Conservation (phyloP, 1,284 basidiomycete species). For the Sparassis latifolia region DNA sequence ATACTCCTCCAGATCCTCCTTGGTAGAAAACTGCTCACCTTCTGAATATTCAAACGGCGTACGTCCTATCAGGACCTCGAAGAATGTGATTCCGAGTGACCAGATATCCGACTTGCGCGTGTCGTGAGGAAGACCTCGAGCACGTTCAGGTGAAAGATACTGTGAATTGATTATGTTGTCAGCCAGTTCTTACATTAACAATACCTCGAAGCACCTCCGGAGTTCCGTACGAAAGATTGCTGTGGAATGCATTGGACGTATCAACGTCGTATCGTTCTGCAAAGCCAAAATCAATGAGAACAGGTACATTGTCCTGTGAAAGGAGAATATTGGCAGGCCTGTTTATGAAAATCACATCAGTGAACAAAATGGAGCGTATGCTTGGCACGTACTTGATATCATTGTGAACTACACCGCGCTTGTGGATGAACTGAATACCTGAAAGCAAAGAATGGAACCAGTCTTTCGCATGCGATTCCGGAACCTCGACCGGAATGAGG, state of each 20-base stretch:
- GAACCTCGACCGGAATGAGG: slow-evolving; percentile 78
- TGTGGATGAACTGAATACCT: slow-evolving; percentile 84
- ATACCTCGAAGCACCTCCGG: slow-evolving; percentile 58
- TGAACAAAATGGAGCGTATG: slow-evolving; percentile 1
- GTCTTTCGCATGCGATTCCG: slow-evolving; percentile 66
- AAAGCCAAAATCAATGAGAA: slow-evolving; percentile 90
- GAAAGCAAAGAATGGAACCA: slow-evolving; percentile 87
- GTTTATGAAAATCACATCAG: slow-evolving; percentile 2
- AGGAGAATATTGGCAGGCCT: slow-evolving; percentile 88
- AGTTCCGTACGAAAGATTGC: slow-evolving; percentile 82
- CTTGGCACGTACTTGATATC: slow-evolving; percentile 76
- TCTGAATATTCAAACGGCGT: slow-evolving; percentile 88
- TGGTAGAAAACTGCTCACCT: slow-evolving; percentile 76
- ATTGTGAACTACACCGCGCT: slow-evolving; percentile 85
- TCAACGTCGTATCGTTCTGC: slow-evolving; percentile 71
- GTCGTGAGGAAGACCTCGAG: slow-evolving; percentile 80
- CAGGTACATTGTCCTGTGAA: slow-evolving; percentile 65
- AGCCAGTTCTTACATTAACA: not conserved
- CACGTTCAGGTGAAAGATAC: slow-evolving; percentile 88
- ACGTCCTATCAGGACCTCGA: slow-evolving; percentile 84
- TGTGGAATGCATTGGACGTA: slow-evolving; percentile 67
- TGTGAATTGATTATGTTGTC: slow-evolving; percentile 23
- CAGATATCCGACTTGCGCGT: slow-evolving; percentile 90
- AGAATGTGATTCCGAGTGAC: slow-evolving; percentile 89
- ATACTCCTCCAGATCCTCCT: slow-evolving; percentile 77